Percentiles rank a stretch among this genome's conserved stretches.
Evolutionary conservation across 805 yeast genomes (phyloP).

Genomic region (Peterozyma toletana): DNA sequence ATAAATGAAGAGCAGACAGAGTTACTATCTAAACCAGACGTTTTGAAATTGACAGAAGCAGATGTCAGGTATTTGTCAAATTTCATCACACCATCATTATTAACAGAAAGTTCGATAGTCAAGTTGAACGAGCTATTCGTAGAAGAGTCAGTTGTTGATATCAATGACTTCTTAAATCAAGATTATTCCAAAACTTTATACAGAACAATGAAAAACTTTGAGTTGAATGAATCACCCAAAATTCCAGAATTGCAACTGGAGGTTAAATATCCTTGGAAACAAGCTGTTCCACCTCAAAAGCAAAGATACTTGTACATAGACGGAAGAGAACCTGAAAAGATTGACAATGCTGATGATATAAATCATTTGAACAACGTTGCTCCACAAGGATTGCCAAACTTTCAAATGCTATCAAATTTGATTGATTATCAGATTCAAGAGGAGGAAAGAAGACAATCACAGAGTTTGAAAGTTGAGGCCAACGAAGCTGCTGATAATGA

Average conservation of each 20-base stretch:
- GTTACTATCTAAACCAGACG: slow-evolving; percentile 12
- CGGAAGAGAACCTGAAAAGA: slow-evolving; percentile 37
- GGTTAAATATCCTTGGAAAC: slow-evolving; percentile 71
- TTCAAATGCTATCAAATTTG: slow-evolving; percentile 22
- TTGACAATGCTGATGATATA: slow-evolving; percentile 25
- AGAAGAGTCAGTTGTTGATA: slow-evolving; percentile 63
- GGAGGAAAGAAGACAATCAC: background rate
- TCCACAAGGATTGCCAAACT: slow-evolving; percentile 50
- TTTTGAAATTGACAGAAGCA: slow-evolving; percentile 19
- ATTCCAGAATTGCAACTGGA: slow-evolving; percentile 54
- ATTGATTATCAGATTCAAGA: slow-evolving; percentile 9
- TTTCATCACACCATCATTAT: slow-evolving; percentile 50
- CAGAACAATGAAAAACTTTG: slow-evolving; percentile 43
- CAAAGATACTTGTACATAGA: slow-evolving; percentile 81
- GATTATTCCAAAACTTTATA: slow-evolving; percentile 43
- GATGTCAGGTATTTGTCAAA: slow-evolving; percentile 45
- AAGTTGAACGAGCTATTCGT: slow-evolving; percentile 45
- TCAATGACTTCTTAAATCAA: slow-evolving; percentile 54
- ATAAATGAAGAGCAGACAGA: slow-evolving; percentile 26
- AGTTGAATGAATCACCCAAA: slow-evolving; percentile 43
- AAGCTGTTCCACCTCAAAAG: slow-evolving; percentile 91
- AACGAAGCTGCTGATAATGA: slow-evolving; percentile 3
- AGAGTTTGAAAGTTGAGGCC: background rate
- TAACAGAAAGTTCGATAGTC: slow-evolving; percentile 29
- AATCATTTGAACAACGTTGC: slow-evolving; percentile 16